Evolutionary conservation across 1,284 basidiomycete genomes (phyloP), one percentile per base, ranked within the genome.

Genomic region (Rhodotorula sp.): DNA sequence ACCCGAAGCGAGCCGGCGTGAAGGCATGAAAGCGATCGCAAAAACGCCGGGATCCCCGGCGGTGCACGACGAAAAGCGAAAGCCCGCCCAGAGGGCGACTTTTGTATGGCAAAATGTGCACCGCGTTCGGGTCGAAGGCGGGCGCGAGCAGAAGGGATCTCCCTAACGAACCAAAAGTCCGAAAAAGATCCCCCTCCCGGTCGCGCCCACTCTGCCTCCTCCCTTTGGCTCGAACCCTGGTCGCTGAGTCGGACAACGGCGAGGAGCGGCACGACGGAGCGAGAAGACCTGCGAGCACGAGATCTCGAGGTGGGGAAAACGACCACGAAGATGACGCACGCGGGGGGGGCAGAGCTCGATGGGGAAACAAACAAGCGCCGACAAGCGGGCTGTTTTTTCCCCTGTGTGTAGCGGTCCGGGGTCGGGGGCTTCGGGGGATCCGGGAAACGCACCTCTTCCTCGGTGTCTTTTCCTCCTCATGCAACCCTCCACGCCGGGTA

Each of bases 1-100:
- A 26, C 6, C 26, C 16, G 26, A 26, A 29, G 15, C 26, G 61
- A 31, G 62, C 67, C 67, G 67, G 67, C 62, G 62, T 52, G 67
- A 68, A 66, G 48, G 10, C 39, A 43, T 43, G 51, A 26, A 67
- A 70, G 65, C 64, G 64, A 67, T 70, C 65, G 69, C 69, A 67
- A 70, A 70, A 67, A 29, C 54, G 58, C 69, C 69, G 69, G 69
- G 69, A 15, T 70, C 61, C 69, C 62, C 69, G 58, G 31, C 58
- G 56, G 49, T 12, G 39, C 39, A 43, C 49, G 65, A 66, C 26
- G 29, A 70, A 31, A 14, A 8, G 20, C 6, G 18, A 26, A 10
- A 49, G 7, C 16, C 26, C 51, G 47, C 20, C 26, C 12, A 20
- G n/a, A 10, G 54, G 34, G 51, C 51, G 10, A 21, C 34, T 7